Evolutionary conservation across 495 filamentous ascomycete species (phyloP).

Genomic region (Penicillium roqueforti): DNA sequence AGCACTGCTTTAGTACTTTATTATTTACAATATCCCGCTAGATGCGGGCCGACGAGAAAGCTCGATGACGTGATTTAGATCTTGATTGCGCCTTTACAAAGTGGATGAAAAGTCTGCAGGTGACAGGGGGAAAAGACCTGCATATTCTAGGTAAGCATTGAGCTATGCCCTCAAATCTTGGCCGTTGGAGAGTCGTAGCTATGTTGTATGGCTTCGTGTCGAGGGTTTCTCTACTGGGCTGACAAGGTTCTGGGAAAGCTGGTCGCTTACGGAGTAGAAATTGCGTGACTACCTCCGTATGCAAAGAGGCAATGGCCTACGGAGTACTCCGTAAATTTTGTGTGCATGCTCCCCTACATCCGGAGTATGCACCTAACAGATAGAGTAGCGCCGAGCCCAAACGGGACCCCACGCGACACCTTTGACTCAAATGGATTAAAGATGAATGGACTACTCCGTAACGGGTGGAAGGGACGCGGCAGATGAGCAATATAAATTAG

Average conservation of each 20-base stretch:
- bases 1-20: background rate
- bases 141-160: background rate
- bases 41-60: background rate
- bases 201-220: too few relatives aligned
- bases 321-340: background rate
- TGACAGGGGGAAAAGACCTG: background rate
- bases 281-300: too few relatives aligned
- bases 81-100: conserved; percentile 29
- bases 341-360: background rate
- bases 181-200: too few relatives aligned
- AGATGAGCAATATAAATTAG: background rate
- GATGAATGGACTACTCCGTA: background rate
- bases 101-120: background rate
- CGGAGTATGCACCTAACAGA: conserved; percentile 16
- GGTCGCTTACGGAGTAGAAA: background rate
- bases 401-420: conserved; percentile 12
- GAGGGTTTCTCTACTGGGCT: background rate
- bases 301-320: background rate
- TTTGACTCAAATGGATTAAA: background rate
- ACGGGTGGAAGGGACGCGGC: background rate
- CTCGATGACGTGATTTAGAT: conserved; percentile 36
- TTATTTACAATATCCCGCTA: background rate
- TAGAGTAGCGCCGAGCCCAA: conserved; percentile 11
- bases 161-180: background rate
- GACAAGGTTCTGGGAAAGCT: background rate